Evolutionary conservation across 1,284 basidiomycete species (phyloP).

Genomic region (Phylloboletellus chloephorus): DNA sequence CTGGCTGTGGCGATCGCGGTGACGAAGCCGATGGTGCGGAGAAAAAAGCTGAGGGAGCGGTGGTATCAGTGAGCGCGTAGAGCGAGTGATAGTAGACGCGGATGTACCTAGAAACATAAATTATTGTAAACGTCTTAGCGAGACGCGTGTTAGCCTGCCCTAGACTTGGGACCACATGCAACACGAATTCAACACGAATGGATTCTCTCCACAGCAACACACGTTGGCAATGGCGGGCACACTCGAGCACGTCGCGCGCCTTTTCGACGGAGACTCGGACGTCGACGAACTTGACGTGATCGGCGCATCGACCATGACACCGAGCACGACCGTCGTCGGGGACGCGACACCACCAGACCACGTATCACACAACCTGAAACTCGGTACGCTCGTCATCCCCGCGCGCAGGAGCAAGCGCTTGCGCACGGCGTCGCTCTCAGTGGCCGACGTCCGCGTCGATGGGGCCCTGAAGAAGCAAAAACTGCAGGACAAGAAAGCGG

Average conservation of each 20-base stretch:
- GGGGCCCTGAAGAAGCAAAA: slow-evolving; percentile 32
- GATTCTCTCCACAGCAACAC: neutral
- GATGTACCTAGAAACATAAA: neutral
- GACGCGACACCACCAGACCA: slow-evolving; percentile 26
- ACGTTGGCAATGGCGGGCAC: slow-evolving; percentile 3
- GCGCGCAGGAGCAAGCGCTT: slow-evolving; percentile 17
- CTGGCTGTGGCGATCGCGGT: slow-evolving; percentile 71
- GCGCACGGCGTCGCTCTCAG: slow-evolving; percentile 12
- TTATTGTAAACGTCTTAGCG: slow-evolving; percentile 8
- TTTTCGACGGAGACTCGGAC: slow-evolving; percentile 16
- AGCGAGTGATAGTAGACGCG: neutral
- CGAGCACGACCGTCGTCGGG: slow-evolving; percentile 27
- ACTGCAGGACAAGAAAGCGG: slow-evolving; percentile 36
- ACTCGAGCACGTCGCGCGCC: slow-evolving; percentile 4
- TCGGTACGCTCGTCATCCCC: slow-evolving; percentile 14
- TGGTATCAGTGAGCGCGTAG: slow-evolving; percentile 48
- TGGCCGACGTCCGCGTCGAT: neutral
- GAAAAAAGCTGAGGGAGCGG: slow-evolving; percentile 58
- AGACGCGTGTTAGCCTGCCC: slow-evolving; percentile 19
- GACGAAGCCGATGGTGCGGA: slow-evolving; percentile 68
- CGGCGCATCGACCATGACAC: slow-evolving; percentile 21
- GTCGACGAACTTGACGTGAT: slow-evolving; percentile 30
- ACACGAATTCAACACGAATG: neutral
- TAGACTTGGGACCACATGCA: slow-evolving; percentile 8
- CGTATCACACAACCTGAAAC: neutral